Evolutionary conservation across 345 rosid species (phyloP).

Genomic region (Eucalyptus cloeziana): DNA sequence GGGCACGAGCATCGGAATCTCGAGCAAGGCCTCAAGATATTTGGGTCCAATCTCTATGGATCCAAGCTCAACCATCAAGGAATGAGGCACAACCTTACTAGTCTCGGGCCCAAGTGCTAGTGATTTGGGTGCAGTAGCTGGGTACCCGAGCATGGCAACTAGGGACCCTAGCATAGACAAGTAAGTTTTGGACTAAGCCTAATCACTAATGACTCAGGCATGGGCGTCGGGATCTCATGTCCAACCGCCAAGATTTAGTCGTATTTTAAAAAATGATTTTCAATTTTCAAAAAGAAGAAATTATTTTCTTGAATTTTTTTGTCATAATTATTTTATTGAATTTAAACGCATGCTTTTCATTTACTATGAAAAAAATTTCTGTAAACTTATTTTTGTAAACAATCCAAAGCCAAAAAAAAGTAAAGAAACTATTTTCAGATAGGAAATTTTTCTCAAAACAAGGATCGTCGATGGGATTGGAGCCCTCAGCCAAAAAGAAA

Average conservation of each 20-base stretch:
- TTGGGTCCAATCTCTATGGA: neutral
- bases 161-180: neutral
- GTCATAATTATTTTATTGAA: neutral
- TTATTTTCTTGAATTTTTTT: neutral
- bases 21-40: neutral
- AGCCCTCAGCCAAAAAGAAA: neutral
- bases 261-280: neutral
- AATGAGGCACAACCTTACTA: neutral
- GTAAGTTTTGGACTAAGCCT: neutral
- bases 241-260: fast-evolving
- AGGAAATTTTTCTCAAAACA: neutral
- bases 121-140: neutral
- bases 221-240: neutral
- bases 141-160: neutral
- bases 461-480: neutral
- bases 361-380: neutral
- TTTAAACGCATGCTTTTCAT: neutral
- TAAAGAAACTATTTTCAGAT: neutral
- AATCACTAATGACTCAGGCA: fast-evolving
- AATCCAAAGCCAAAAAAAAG: neutral
- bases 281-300: neutral
- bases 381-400: neutral
- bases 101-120: fast-evolving
- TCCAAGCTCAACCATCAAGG: neutral
- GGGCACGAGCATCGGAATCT: fast-evolving